Evolutionary conservation across 805 yeast genomes (phyloP).

Genomic region (Saccharomyces eubayanus): DNA sequence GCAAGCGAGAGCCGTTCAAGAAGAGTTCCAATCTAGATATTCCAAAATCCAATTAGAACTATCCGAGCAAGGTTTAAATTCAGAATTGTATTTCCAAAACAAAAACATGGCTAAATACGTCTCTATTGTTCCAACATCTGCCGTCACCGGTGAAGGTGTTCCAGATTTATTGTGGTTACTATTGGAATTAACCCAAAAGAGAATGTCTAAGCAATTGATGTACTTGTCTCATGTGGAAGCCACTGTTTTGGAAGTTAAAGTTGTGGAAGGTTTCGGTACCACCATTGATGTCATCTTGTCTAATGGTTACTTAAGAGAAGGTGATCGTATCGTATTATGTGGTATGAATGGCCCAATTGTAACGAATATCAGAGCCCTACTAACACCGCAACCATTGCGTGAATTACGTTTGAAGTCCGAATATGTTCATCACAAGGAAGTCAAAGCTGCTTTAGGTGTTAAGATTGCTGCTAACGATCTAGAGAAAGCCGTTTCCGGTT

Average conservation of each 20-base stretch:
- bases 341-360: conserved; percentile 98
- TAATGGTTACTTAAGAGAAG: conserved; percentile 92
- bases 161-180: conserved; percentile 96
- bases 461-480: conserved; percentile 96
- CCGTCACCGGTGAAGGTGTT: conserved; percentile 99
- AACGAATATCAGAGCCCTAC: conserved; percentile 87
- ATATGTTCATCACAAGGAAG: conserved; percentile 93
- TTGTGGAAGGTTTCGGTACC: conserved; percentile 96
- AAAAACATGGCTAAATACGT: conserved; percentile 88
- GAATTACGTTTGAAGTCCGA: conserved; percentile 96
- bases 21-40: conserved; percentile 84
- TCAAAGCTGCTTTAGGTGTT: conserved; percentile 98
- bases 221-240: conserved; percentile 87
- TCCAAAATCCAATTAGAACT: conserved; percentile 80
- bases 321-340: conserved; percentile 91
- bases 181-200: conserved; percentile 91
- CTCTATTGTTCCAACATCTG: conserved; percentile 96
- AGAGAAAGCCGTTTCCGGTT: conserved; percentile 98
- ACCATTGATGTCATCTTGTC: conserved; percentile 96
- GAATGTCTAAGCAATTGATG: conserved; percentile 98
- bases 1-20: conserved; percentile 78
- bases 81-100: conserved; percentile 93
- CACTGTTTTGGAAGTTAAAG: conserved; percentile 94
- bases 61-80: conserved; percentile 96
- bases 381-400: conserved; percentile 96